phyloP scores from a whole-genome alignment of 331 rosid genomes.

The Malus hybrid region DNA sequence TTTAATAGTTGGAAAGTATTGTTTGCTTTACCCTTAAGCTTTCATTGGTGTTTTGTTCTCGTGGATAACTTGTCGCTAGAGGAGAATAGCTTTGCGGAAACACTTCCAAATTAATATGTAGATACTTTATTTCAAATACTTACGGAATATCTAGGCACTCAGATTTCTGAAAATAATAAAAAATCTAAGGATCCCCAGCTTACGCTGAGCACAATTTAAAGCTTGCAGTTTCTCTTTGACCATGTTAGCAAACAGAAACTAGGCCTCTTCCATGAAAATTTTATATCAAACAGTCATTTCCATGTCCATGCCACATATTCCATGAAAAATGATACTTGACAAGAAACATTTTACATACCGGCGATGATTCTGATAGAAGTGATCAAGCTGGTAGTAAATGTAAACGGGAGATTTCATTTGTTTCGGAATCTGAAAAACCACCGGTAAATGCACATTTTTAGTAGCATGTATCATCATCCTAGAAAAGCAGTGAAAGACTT shows the following conservation, averaged over 20 bases:
- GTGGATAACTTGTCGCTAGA: background rate
- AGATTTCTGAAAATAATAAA: background rate
- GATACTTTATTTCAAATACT: background rate
- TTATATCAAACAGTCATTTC: background rate
- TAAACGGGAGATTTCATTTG: slow-evolving; percentile 67
- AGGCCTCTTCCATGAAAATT: background rate
- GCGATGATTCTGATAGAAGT: slow-evolving; percentile 85
- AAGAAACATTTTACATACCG: slow-evolving; percentile 34
- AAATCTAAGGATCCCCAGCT: background rate
- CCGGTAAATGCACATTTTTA: background rate
- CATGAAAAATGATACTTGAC: background rate
- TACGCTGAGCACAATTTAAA: background rate
- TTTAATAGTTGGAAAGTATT: background rate
- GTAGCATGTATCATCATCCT: background rate
- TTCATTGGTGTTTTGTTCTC: background rate
- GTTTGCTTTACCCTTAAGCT: background rate
- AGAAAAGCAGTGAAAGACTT: background rate
- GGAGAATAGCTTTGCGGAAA: background rate
- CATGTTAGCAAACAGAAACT: background rate
- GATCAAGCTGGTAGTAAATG: slow-evolving; percentile 75
- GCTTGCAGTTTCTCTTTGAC: too few species aligned
- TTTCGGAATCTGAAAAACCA: slow-evolving; percentile 48
- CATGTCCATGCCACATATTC: background rate
- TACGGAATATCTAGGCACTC: background rate
- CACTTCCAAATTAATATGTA: background rate